Evolutionary conservation across 805 yeast genomes (phyloP), one percentile per base, ranked within the genome.

Genomic region (Candida taoyuanica): DNA sequence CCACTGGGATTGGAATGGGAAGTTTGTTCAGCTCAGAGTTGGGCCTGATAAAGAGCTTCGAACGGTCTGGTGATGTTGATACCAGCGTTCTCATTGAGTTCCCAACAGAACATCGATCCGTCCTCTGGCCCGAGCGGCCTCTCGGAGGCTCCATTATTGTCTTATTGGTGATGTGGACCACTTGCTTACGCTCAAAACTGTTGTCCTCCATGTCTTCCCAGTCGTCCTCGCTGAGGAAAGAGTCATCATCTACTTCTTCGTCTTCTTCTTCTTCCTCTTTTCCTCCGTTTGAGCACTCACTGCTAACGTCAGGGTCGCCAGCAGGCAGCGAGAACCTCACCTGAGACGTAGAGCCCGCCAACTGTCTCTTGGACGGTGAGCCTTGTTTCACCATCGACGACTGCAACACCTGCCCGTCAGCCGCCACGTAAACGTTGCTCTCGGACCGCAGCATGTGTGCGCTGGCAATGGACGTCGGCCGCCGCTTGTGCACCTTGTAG

Each of bases 1-100:
- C 65, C 12, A 63, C 50, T 7, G 71, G 71, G 2, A 66, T 55
- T 1, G 71, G 63, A 1, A 65, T 50, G 12, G 48, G 42, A 26
- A 53, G 53, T 14, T 43, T 43, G 42, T 64, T 66, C 28, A 65
- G 40, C 7, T 66, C 62, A 0, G 70, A 61, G 27, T 60, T 57
- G 3, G 68, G 56, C 7, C 64, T 52, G 15, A 66, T 38, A 35
- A 60, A 64, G 12, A 66, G 47, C 31, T 53, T 53, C 6, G 35
- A 28, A 17, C 57, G 47, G 4, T 47, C 44, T 1, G 56, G 49
- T 25, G 50, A 44, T 3, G 45, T 34, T 1, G 44, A 19, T 2
- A 54, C 33, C 7, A 50, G 33, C 2, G 27, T 40, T 25, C 54
- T 33, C 48, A 55, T 40, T 9, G 57, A 48, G 21, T 53, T 47